Percentiles rank a stretch among this genome's conserved stretches.
These are phyloP conservation scores for Tothia fuscella DNA, from an alignment of 2,329 filamentous ascomycete species.

Conservation along the genomic window DNA sequence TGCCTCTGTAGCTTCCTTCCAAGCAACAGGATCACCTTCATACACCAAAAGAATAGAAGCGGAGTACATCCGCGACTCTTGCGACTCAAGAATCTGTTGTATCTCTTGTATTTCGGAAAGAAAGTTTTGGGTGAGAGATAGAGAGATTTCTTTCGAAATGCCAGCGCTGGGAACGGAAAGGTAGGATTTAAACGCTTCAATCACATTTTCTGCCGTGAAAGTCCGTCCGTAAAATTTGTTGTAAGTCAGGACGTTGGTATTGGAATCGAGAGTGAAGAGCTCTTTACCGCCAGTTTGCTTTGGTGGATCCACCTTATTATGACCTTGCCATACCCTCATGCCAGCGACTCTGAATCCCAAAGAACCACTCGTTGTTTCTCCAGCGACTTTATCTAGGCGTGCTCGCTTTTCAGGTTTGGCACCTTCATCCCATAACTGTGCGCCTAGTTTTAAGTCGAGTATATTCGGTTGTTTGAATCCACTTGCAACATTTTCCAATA, in stretches of 20 bases:
- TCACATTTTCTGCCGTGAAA: slow-evolving; percentile 43
- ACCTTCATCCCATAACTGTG: slow-evolving; percentile 70
- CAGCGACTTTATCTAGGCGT: slow-evolving; percentile 46
- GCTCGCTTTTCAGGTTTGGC: slow-evolving; percentile 46
- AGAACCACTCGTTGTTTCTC: slow-evolving; percentile 45
- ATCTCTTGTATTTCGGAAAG: slow-evolving; percentile 40
- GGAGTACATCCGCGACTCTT: slow-evolving; percentile 57
- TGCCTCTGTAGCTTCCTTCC: slow-evolving; percentile 29
- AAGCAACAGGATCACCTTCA: slow-evolving; percentile 47
- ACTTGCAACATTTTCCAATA: slow-evolving; percentile 70
- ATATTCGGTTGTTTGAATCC: slow-evolving; percentile 82
- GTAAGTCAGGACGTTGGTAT: slow-evolving; percentile 45
- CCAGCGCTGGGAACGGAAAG: slow-evolving; percentile 30
- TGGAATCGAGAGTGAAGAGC: slow-evolving; percentile 25
- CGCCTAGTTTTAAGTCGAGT: slow-evolving; percentile 83
- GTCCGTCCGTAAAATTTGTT: slow-evolving; percentile 55
- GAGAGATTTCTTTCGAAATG: slow-evolving; percentile 31
- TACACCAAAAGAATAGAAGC: slow-evolving; percentile 54
- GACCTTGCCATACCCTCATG: slow-evolving; percentile 47
- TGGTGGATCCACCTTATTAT: slow-evolving; percentile 9
- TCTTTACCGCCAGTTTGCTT: slow-evolving; percentile 21
- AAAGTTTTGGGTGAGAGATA: slow-evolving; percentile 34
- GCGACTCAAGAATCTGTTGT: slow-evolving; percentile 43
- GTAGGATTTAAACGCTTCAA: slow-evolving; percentile 46
- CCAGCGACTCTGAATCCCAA: slow-evolving; percentile 54